phyloP scores from a whole-genome alignment of 2,329 filamentous ascomycete species.

The Calonectria pteridis region DNA sequence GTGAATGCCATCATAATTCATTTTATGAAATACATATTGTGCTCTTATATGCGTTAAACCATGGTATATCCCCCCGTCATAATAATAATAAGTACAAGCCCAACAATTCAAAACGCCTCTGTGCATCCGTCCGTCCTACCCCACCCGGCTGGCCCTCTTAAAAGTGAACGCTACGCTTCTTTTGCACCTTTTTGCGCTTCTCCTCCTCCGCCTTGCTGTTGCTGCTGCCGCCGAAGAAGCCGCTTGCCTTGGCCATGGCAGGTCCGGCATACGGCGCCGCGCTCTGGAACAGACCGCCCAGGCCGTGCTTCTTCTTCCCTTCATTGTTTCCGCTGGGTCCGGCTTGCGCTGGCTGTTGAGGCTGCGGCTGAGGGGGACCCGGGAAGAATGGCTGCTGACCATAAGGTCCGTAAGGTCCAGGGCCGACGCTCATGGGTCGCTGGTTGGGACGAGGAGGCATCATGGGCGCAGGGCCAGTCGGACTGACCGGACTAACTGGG shows the following conservation, averaged over 20 bases:
- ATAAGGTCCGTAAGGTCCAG: conserved; percentile 43
- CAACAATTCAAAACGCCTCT: conserved; percentile 24
- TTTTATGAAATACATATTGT: conserved; percentile 15
- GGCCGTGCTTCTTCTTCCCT: conserved; percentile 42
- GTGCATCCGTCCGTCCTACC: not conserved
- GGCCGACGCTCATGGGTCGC: conserved; percentile 63
- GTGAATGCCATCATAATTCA: conserved; percentile 8
- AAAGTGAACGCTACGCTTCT: conserved; percentile 64
- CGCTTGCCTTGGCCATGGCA: conserved; percentile 59
- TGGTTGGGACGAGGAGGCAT: conserved; percentile 49
- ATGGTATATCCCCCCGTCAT: conserved; percentile 43
- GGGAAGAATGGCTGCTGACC: conserved; percentile 38
- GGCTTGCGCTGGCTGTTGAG: conserved; percentile 18
- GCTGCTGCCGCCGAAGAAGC: conserved; percentile 54
- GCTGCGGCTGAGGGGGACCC: conserved; percentile 37
- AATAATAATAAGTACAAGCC: conserved; percentile 19
- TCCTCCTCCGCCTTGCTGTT: conserved; percentile 50
- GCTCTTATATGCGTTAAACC: conserved; percentile 20
- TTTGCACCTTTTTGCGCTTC: conserved; percentile 57
- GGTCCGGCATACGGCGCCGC: conserved; percentile 51
- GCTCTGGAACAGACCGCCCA: conserved; percentile 48
- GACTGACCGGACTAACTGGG: conserved; percentile 17
- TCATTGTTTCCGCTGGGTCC: conserved; percentile 32
- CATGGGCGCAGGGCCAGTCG: conserved; percentile 37
- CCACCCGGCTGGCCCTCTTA: conserved; percentile 34